Evolutionary conservation across 2,329 filamentous ascomycete genomes (phyloP).

Genomic region (Aspergillus brunneoviolaceus): DNA sequence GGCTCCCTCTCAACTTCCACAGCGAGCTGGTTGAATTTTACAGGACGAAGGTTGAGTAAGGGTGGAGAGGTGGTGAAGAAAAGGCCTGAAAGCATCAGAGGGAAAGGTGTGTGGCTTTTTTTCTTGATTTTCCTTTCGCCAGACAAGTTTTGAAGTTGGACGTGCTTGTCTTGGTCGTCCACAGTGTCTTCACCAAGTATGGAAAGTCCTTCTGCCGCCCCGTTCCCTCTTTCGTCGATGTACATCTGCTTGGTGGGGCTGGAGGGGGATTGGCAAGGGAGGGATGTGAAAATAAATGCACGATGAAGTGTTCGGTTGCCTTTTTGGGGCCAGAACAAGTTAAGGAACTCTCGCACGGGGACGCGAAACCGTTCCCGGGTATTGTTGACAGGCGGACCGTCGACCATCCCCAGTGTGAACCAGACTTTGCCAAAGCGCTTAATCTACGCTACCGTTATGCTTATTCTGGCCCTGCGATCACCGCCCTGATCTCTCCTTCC

Average conservation of each 20-base stretch:
- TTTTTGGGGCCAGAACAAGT: slow-evolving; percentile 4
- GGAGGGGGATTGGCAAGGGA: no score
- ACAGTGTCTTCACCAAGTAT: no score
- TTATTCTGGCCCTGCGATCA: slow-evolving; percentile 21
- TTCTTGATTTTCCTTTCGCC: neutral
- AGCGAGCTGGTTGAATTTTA: neutral
- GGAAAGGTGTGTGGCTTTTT: neutral
- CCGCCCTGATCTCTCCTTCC: neutral
- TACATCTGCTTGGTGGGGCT: slow-evolving; percentile 13
- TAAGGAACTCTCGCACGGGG: slow-evolving; percentile 6
- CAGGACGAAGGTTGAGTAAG: neutral
- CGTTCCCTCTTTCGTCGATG: slow-evolving; percentile 12
- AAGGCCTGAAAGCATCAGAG: neutral
- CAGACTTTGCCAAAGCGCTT: slow-evolving; percentile 23
- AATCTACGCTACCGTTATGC: slow-evolving; percentile 27
- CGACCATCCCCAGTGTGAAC: slow-evolving; percentile 23
- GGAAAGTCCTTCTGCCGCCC: neutral
- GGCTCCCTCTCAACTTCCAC: neutral
- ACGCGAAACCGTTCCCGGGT: slow-evolving; percentile 5
- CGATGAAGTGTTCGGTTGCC: slow-evolving; percentile 25
- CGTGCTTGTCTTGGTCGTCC: neutral
- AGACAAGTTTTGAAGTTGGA: neutral
- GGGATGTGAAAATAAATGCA: slow-evolving; percentile 17
- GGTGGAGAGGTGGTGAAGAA: neutral
- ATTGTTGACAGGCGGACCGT: slow-evolving; percentile 19